These are phyloP conservation scores for Beauveria sp. DNA, from an alignment of 2,329 filamentous ascomycete genomes.

Conservation along the genomic window DNA sequence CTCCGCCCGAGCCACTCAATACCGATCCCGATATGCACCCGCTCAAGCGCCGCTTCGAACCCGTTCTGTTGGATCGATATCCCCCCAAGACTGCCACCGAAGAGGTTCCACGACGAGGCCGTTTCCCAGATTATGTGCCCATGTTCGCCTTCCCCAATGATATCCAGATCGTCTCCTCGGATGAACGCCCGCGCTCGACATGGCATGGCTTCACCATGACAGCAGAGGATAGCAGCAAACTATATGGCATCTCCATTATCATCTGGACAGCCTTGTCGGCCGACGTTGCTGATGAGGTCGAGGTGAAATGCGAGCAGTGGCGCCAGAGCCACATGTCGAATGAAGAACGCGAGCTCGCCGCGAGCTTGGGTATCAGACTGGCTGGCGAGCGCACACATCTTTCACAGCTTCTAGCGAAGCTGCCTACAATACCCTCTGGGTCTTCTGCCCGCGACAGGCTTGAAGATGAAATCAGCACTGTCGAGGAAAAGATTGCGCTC, in stretches of 20 bases:
- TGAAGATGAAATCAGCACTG: conserved; percentile 89
- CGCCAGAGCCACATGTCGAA: conserved; percentile 81
- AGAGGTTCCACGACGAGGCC: conserved; percentile 70
- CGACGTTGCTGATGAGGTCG: conserved; percentile 74
- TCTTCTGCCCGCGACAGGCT: conserved; percentile 73
- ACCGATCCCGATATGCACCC: conserved; percentile 92
- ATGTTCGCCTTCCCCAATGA: conserved; percentile 99
- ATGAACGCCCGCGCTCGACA: conserved; percentile 87
- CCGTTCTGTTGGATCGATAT: conserved; percentile 90
- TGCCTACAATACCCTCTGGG: conserved; percentile 74
- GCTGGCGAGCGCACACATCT: conserved; percentile 83
- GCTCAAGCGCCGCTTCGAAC: conserved; percentile 86
- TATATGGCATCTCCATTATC: conserved; percentile 86
- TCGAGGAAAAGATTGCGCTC: conserved; percentile 92
- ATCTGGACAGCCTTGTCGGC: conserved; percentile 85
- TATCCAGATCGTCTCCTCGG: conserved; percentile 91
- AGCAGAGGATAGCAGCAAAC: conserved; percentile 78
- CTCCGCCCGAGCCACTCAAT: conserved; percentile 82
- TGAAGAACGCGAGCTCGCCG: conserved; percentile 84
- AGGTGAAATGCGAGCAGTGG: conserved; percentile 76
- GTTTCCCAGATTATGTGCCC: conserved; percentile 93
- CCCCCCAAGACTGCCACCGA: conserved; percentile 76
- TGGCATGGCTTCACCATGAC: conserved; percentile 99
- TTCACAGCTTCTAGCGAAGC: conserved; percentile 75
- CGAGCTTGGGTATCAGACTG: conserved; percentile 80